phyloP scores from a whole-genome alignment of 208 protist genomes.

The Trypanosoma mega region DNA sequence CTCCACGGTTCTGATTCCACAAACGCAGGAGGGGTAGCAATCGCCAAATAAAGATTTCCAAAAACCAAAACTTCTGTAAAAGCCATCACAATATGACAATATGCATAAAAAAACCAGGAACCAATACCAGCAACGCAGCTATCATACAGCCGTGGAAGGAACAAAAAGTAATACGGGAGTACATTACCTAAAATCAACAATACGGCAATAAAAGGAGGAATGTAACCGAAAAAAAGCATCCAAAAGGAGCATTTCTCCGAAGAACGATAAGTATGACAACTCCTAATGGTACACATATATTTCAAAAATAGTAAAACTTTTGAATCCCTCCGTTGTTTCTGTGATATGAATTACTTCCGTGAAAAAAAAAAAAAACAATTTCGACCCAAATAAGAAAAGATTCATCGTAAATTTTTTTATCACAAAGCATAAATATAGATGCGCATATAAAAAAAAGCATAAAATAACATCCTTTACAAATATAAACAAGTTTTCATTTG shows the following conservation, averaged over 20 bases:
- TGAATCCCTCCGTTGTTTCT: no score
- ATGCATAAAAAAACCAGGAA: constrained; percentile 57
- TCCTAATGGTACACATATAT: constrained; percentile 31
- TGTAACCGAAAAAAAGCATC: constrained; percentile 33
- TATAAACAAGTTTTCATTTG: no score
- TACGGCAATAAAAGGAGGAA: constrained; percentile 42
- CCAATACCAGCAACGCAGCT: constrained; percentile 31
- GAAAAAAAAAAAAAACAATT: constrained; percentile 3
- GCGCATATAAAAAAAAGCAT: background rate
- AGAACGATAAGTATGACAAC: constrained; percentile 30
- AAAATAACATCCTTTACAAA: no score
- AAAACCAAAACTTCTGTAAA: constrained; percentile 59
- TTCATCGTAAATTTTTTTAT: background rate
- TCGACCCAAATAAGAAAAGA: background rate
- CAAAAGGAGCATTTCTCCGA: constrained; percentile 28
- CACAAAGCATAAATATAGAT: background rate
- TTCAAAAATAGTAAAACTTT: background rate
- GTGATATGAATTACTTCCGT: background rate
- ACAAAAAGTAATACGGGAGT: constrained; percentile 49
- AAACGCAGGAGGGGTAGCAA: constrained; percentile 33
- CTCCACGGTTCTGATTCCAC: constrained; percentile 36
- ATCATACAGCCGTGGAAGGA: constrained; percentile 31
- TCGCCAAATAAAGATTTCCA: constrained; percentile 38
- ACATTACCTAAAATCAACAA: constrained; percentile 44
- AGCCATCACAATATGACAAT: constrained; percentile 44